A percentile compares a stretch with the other conserved stretches of the same genome.
phyloP scores from a whole-genome alignment of 495 filamentous ascomycete species.

The Penicillium taxi region DNA sequence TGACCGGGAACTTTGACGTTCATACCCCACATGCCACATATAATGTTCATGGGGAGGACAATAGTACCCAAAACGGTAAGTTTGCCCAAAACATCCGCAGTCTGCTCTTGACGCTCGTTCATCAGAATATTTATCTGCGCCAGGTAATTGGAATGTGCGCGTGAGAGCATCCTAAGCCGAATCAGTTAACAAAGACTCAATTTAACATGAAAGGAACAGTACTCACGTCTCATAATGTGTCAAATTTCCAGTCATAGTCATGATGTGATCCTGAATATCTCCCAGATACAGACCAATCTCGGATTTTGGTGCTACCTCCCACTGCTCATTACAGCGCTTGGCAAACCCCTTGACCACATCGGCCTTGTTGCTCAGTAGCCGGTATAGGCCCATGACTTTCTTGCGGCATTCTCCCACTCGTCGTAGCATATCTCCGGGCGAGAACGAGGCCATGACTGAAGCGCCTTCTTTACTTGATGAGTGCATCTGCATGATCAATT shows the following conservation, averaged over 20 bases:
- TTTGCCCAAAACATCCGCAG: constrained; percentile 86
- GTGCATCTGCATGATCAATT: constrained; percentile 70
- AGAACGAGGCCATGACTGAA: constrained; percentile 36
- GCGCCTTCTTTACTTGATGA: constrained; percentile 41
- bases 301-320: constrained; percentile 88
- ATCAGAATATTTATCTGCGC: constrained; percentile 91
- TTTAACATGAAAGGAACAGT: neutral
- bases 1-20: constrained; percentile 94
- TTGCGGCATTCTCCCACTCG: constrained; percentile 90
- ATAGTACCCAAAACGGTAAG: constrained; percentile 95
- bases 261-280: constrained; percentile 97
- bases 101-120: constrained; percentile 96
- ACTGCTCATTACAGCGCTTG: constrained; percentile 97
- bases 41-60: constrained; percentile 95
- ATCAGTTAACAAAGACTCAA: constrained; percentile 4
- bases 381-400: constrained; percentile 91
- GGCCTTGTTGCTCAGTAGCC: constrained; percentile 90
- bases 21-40: constrained; percentile 98
- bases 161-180: constrained; percentile 66
- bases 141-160: constrained; percentile 92
- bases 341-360: constrained; percentile 99
- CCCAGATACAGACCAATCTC: constrained; percentile 95
- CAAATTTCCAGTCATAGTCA: constrained; percentile 94
- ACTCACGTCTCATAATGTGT: constrained; percentile 91
- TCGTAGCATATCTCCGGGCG: constrained; percentile 74